These are phyloP conservation scores for Neospermospora avenae DNA, from an alignment of 2,329 filamentous ascomycete genomes.

Conservation along the genomic window DNA sequence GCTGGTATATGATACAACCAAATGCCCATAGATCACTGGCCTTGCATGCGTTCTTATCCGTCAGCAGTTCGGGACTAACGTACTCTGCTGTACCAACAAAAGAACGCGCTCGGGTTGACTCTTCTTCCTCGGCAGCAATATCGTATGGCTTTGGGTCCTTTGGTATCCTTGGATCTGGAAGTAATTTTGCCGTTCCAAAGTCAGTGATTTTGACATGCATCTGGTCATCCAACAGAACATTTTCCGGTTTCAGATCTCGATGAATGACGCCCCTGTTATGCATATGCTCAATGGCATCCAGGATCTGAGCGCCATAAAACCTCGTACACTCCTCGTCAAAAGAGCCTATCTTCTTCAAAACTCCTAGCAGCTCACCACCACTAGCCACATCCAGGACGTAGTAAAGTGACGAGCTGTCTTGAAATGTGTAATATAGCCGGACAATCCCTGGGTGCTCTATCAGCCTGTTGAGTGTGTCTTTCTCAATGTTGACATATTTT, in stretches of 20 bases:
- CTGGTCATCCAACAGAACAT: slow-evolving; percentile 88
- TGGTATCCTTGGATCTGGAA: slow-evolving; percentile 54
- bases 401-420: slow-evolving; percentile 93
- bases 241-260: slow-evolving; percentile 94
- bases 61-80: slow-evolving; percentile 94
- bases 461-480: slow-evolving; percentile 92
- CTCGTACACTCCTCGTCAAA: slow-evolving; percentile 93
- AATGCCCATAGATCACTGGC: slow-evolving; percentile 98
- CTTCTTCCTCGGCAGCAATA: slow-evolving; percentile 42
- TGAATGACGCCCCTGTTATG: slow-evolving; percentile 94
- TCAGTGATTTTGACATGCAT: slow-evolving; percentile 99
- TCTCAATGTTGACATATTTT: slow-evolving; percentile 99
- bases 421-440: slow-evolving; percentile 96
- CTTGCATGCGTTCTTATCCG: slow-evolving; percentile 95
- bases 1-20: slow-evolving; percentile 95
- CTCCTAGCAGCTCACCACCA: slow-evolving; percentile 86
- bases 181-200: slow-evolving; percentile 95
- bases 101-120: slow-evolving; percentile 77
- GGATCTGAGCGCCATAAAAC: slow-evolving; percentile 93
- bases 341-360: slow-evolving; percentile 88
- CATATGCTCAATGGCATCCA: slow-evolving; percentile 98
- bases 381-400: slow-evolving; percentile 94
- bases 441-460: slow-evolving; percentile 97
- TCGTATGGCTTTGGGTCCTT: slow-evolving; percentile 36
- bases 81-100: slow-evolving; percentile 99